phyloP scores from a whole-genome alignment of 116 monocot genomes.

The Posidonia oceanica region DNA sequence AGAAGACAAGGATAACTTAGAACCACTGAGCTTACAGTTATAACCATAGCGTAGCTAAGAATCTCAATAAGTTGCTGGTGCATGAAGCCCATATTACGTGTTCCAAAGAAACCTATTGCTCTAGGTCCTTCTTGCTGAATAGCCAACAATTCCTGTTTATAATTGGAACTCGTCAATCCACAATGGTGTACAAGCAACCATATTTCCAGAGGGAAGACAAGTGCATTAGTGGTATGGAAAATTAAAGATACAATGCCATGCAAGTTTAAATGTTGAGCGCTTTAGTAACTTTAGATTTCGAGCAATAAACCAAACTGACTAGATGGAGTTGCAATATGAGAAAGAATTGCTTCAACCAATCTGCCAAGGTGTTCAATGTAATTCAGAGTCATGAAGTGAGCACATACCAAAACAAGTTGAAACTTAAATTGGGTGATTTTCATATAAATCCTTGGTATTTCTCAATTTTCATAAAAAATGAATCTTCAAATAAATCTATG shows the following conservation, averaged over 20 bases:
- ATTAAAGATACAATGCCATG: not conserved
- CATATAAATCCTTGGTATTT: too few relatives aligned
- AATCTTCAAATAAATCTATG: too few relatives aligned
- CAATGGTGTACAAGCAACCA: not conserved
- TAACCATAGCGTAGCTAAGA: conserved; percentile 98
- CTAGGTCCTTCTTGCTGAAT: conserved; percentile 98
- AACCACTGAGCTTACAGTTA: conserved; percentile 54
- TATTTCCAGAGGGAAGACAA: not conserved
- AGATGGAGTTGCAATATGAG: too few relatives aligned
- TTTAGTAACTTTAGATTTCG: too few relatives aligned
- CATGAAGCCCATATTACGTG: conserved; percentile 99
- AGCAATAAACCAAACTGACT: too few relatives aligned
- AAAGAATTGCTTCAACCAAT: too few relatives aligned
- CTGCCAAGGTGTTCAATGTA: too few relatives aligned
- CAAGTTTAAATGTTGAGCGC: too few relatives aligned
- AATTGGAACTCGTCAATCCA: not conserved
- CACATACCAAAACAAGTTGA: too few relatives aligned
- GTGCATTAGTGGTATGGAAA: not conserved
- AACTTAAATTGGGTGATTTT: too few relatives aligned
- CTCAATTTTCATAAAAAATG: too few relatives aligned
- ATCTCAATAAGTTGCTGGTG: conserved; percentile 99
- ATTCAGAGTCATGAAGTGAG: too few relatives aligned
- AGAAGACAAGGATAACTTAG: not conserved
- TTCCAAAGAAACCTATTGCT: conserved; percentile 96
- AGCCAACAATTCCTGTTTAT: conserved; percentile 78